phyloP scores from a whole-genome alignment of 768 basidiomycete species.

The Mrakia gelida region DNA sequence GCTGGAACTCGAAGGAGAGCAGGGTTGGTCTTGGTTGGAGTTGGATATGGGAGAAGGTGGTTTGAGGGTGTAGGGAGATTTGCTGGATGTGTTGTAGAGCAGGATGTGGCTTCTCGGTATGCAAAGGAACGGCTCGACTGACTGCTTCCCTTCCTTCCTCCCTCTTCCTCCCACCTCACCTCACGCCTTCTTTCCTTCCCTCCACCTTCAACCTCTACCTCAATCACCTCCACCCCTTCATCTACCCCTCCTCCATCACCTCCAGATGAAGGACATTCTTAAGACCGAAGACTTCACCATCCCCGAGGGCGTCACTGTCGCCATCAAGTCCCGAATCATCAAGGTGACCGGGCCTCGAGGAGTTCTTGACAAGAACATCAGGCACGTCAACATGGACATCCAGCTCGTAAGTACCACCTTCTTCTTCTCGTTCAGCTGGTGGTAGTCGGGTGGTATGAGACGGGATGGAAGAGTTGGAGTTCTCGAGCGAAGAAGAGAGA shows the following conservation, averaged over 20 bases:
- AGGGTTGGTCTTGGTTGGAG: too few species aligned
- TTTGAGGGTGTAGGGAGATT: too few species aligned
- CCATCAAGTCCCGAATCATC: constrained; percentile 86
- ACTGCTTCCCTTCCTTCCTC: background rate
- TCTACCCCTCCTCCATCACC: background rate
- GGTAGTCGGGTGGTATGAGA: background rate
- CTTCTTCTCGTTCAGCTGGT: background rate
- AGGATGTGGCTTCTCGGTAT: too few species aligned
- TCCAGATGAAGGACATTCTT: constrained; percentile 33
- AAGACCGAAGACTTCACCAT: constrained; percentile 42
- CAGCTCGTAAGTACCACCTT: constrained; percentile 56
- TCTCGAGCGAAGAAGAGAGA: background rate
- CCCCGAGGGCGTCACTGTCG: constrained; percentile 68
- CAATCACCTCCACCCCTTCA: background rate
- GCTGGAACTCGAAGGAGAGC: too few species aligned
- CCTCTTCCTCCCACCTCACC: background rate
- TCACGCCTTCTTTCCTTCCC: background rate
- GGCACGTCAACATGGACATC: constrained; percentile 92
- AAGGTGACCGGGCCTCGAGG: constrained; percentile 90
- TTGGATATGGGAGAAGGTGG: too few species aligned
- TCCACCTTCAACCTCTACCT: background rate
- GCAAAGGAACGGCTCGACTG: background rate
- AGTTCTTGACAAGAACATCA: constrained; percentile 75
- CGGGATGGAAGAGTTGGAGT: background rate
- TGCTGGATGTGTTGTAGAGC: too few species aligned